phyloP scores from a whole-genome alignment of 208 protist genomes.

The Acanthamoeba quina region DNA sequence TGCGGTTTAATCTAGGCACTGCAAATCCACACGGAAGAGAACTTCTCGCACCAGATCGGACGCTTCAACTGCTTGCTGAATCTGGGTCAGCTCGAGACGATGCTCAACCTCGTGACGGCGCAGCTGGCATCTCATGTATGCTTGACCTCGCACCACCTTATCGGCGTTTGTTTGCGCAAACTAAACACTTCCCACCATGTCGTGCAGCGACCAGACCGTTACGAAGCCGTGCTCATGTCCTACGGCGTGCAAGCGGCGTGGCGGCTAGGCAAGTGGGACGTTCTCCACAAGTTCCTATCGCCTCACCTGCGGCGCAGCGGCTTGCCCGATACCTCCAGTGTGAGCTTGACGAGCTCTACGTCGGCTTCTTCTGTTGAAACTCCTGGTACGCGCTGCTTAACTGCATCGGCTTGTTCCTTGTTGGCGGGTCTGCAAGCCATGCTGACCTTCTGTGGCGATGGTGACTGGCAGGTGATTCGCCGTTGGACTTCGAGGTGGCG shows the following conservation, averaged over 20 bases:
- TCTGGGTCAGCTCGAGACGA: constrained; percentile 87
- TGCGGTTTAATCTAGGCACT: not conserved
- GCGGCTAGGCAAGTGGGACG: constrained; percentile 89
- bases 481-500: constrained; percentile 77
- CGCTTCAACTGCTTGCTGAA: constrained; percentile 87
- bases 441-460: not conserved
- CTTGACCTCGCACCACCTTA: not conserved
- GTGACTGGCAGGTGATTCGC: not conserved
- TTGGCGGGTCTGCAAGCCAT: not conserved
- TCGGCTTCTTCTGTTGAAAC: not conserved
- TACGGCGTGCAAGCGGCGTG: constrained; percentile 87
- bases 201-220: not conserved
- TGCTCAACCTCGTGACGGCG: constrained; percentile 80
- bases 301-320: not conserved
- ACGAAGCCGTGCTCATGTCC: constrained; percentile 57
- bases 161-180: not conserved
- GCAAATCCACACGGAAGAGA: constrained; percentile 27
- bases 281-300: constrained; percentile 76
- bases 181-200: too few relatives aligned
- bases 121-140: not conserved
- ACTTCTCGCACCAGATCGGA: constrained; percentile 72
- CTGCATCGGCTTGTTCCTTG: too few relatives aligned
- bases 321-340: not conserved
- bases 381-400: not conserved
- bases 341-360: not conserved